A percentile compares a stretch with the other conserved stretches of the same genome.
These are phyloP conservation scores for Dicorynia guianensis DNA, from an alignment of 306 rosid species.

Conservation along the genomic window DNA sequence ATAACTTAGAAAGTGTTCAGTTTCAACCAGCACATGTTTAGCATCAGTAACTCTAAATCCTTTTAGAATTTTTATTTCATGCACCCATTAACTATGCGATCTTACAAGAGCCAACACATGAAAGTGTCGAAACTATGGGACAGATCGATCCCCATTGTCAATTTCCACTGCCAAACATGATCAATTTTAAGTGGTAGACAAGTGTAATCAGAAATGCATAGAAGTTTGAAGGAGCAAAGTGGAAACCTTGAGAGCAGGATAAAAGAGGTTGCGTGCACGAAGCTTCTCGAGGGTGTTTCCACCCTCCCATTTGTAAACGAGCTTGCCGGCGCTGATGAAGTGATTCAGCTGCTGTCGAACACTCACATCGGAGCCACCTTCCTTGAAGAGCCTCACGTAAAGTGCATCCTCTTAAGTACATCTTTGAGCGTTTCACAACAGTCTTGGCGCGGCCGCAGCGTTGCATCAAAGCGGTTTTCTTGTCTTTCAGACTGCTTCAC, in stretches of 20 bases:
- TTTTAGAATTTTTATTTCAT: too few species aligned
- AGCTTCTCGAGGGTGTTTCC: conserved; percentile 87
- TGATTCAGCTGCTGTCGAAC: conserved; percentile 72
- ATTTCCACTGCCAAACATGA: not conserved
- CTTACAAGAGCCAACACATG: too few species aligned
- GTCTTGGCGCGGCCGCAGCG: conserved; percentile 62
- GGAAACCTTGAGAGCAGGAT: conserved; percentile 85
- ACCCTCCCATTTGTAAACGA: conserved; percentile 94
- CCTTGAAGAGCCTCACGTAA: conserved; percentile 73
- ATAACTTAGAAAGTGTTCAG: too few species aligned
- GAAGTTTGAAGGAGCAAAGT: too few species aligned
- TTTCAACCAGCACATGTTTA: not conserved
- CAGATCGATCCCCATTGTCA: not conserved
- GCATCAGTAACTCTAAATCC: not conserved
- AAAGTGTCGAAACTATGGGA: not conserved
- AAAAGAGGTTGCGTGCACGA: conserved; percentile 72
- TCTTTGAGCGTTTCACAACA: conserved; percentile 70
- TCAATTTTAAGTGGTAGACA: not conserved
- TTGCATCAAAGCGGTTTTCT: conserved; percentile 67
- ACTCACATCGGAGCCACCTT: conserved; percentile 65
- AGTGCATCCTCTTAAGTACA: conserved; percentile 82
- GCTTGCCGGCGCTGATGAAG: conserved; percentile 71
- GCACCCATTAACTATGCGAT: not conserved
- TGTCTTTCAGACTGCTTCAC: not conserved
- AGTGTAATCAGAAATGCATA: too few species aligned